phyloP scores from a whole-genome alignment of 2,329 filamentous ascomycete species.

The Dichotomopilus funicola region DNA sequence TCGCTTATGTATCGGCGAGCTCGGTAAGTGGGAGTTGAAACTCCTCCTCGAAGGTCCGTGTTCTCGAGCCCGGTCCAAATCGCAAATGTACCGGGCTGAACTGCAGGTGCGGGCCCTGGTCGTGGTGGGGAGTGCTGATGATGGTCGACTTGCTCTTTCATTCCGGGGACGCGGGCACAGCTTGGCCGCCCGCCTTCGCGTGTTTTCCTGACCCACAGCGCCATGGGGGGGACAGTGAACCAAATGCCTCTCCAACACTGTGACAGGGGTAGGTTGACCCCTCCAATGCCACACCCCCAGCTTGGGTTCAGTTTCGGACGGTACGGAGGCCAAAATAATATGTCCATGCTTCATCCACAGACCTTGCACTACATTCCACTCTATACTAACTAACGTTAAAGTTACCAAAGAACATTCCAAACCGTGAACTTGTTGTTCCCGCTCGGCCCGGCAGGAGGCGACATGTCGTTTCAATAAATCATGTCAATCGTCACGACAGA shows the following conservation, averaged over 20 bases:
- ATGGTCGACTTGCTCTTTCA: background rate
- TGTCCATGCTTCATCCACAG: no score
- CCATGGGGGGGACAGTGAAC: background rate
- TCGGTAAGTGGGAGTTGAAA: constrained; percentile 3
- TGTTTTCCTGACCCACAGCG: constrained; percentile 5
- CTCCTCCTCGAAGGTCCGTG: background rate
- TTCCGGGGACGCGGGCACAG: constrained; percentile 4
- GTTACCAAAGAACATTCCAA: no score
- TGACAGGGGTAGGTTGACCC: background rate
- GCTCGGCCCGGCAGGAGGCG: no score
- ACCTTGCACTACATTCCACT: no score
- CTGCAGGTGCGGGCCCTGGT: background rate
- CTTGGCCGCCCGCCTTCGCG: constrained; percentile 5
- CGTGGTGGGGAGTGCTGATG: constrained; percentile 7
- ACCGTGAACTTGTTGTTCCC: no score
- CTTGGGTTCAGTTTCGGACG: no score
- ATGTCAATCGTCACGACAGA: no score
- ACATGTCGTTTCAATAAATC: no score
- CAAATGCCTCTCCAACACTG: background rate
- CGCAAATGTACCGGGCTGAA: background rate
- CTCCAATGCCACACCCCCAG: no score
- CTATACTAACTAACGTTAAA: no score
- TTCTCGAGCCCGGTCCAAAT: constrained; percentile 4
- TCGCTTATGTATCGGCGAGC: constrained; percentile 10
- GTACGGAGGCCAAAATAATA: no score